These are phyloP conservation scores for Ceratocystis colombiana DNA, from an alignment of 2,329 filamentous ascomycete species.

Conservation along the genomic window DNA sequence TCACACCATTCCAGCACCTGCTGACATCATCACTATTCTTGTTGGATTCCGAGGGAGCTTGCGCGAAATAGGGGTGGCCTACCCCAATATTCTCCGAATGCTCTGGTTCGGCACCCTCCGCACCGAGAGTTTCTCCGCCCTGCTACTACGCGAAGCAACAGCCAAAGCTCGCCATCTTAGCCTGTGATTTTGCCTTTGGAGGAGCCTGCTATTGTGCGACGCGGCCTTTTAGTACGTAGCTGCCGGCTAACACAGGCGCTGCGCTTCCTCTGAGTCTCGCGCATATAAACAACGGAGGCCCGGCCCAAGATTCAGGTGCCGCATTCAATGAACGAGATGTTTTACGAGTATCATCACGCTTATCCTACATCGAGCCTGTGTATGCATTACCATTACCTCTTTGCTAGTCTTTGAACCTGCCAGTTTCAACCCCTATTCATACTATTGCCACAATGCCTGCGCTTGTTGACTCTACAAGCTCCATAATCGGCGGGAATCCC, in stretches of 20 bases:
- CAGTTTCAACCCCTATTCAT: neutral
- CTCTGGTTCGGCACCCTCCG: neutral
- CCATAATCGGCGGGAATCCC: conserved; percentile 22
- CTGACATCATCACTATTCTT: conserved; percentile 9
- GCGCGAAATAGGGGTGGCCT: neutral
- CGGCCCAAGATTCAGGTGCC: neutral
- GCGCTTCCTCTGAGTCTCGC: no score
- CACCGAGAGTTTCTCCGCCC: conserved; percentile 17
- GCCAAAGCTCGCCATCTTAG: conserved; percentile 2
- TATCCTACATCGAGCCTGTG: no score
- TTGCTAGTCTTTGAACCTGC: no score
- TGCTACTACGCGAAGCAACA: neutral
- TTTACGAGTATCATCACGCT: no score
- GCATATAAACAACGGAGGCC: neutral
- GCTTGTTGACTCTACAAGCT: conserved; percentile 1
- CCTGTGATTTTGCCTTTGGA: neutral
- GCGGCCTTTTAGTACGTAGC: neutral
- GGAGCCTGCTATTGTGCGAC: neutral
- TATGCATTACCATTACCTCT: no score
- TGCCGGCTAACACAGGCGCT: neutral
- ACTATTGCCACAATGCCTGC: conserved; percentile 19
- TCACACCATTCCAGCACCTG: neutral
- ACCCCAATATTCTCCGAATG: neutral
- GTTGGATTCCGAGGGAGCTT: neutral
- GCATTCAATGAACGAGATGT: no score